Percentiles rank a stretch among this genome's conserved stretches.
These are phyloP conservation scores for Penicillium sp. DNA, from an alignment of 2,329 filamentous ascomycete species.

Conservation along the genomic window DNA sequence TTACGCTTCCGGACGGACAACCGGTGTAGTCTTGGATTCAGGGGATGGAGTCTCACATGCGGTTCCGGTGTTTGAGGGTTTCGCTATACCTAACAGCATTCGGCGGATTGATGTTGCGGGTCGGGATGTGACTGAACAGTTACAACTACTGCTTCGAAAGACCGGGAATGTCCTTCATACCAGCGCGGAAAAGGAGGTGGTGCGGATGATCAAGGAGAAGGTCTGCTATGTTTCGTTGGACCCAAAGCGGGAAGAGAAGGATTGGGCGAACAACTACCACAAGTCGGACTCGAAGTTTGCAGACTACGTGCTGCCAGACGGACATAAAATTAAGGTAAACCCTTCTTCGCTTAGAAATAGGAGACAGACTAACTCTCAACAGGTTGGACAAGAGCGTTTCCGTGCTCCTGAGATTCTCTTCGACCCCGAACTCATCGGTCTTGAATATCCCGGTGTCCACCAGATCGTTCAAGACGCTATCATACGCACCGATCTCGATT, in stretches of 20 bases:
- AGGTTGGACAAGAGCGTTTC: constrained; percentile 94
- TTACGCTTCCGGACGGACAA: constrained; percentile 94
- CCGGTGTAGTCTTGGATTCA: constrained; percentile 91
- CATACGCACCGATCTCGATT: constrained; percentile 90
- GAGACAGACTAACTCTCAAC: constrained; percentile 20
- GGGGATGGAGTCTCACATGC: constrained; percentile 97
- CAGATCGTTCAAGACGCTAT: constrained; percentile 98
- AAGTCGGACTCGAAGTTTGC: constrained; percentile 79
- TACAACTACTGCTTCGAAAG: constrained; percentile 90
- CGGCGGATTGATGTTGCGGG: constrained; percentile 95
- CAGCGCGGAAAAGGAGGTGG: constrained; percentile 98
- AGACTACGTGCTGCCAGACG: constrained; percentile 90
- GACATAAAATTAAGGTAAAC: constrained; percentile 84
- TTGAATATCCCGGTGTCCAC: constrained; percentile 95
- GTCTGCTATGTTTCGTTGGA: constrained; percentile 89
- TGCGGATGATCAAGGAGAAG: constrained; percentile 94
- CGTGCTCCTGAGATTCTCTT: constrained; percentile 96
- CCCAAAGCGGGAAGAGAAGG: constrained; percentile 93
- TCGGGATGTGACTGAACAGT: constrained; percentile 91
- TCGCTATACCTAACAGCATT: constrained; percentile 95
- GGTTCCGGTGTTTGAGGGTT: constrained; percentile 96
- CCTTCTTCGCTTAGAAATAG: neutral
- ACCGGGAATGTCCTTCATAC: constrained; percentile 95
- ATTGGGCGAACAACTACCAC: constrained; percentile 75
- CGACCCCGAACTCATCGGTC: constrained; percentile 93